Conservation (phyloP, 768 basidiomycete species). For the Coprinellus micaceus region DNA sequence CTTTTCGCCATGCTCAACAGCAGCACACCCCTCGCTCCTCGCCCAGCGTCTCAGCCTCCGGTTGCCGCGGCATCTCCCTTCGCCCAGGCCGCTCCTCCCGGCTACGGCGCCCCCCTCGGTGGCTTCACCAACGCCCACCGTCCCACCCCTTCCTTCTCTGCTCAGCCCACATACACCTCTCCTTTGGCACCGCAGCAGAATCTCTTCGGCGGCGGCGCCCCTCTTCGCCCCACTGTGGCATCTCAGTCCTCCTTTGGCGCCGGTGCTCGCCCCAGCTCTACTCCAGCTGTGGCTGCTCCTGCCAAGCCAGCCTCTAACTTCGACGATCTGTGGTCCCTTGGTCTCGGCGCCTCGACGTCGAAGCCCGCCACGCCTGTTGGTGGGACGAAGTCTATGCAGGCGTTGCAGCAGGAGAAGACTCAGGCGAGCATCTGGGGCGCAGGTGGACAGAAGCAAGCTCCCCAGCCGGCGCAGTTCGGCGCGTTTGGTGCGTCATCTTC, state of each 20-base stretch:
- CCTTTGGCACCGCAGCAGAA: slow-evolving; percentile 21
- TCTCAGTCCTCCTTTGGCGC: not conserved
- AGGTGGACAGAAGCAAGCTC: slow-evolving; percentile 15
- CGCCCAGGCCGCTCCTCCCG: slow-evolving; percentile 27
- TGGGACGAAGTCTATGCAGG: slow-evolving; percentile 76
- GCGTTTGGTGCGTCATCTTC: slow-evolving; percentile 24
- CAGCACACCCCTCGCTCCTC: slow-evolving; percentile 25
- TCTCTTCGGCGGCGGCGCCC: slow-evolving; percentile 29
- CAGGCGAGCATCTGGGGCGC: slow-evolving; percentile 77
- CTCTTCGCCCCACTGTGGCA: slow-evolving; percentile 26
- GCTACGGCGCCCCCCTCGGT: slow-evolving; percentile 19
- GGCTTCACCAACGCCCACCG: slow-evolving; percentile 24
- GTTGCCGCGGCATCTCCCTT: slow-evolving; percentile 25
- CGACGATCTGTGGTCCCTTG: slow-evolving; percentile 87
- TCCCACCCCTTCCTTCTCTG: slow-evolving; percentile 33
- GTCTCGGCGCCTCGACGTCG: slow-evolving; percentile 49
- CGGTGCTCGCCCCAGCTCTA: slow-evolving; percentile 16
- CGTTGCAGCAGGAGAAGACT: slow-evolving; percentile 84
- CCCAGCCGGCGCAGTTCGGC: slow-evolving; percentile 22
- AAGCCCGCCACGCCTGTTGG: slow-evolving; percentile 31
- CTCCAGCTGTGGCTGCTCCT: slow-evolving; percentile 24
- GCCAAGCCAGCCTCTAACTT: slow-evolving; percentile 53
- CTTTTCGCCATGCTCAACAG: slow-evolving; percentile 48
- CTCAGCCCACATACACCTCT: slow-evolving; percentile 27
- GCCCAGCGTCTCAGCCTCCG: slow-evolving; percentile 26